These are phyloP conservation scores for Chloranthus sessilifolius DNA, from an alignment of 164 flowering plant species.

Conservation along the genomic window DNA sequence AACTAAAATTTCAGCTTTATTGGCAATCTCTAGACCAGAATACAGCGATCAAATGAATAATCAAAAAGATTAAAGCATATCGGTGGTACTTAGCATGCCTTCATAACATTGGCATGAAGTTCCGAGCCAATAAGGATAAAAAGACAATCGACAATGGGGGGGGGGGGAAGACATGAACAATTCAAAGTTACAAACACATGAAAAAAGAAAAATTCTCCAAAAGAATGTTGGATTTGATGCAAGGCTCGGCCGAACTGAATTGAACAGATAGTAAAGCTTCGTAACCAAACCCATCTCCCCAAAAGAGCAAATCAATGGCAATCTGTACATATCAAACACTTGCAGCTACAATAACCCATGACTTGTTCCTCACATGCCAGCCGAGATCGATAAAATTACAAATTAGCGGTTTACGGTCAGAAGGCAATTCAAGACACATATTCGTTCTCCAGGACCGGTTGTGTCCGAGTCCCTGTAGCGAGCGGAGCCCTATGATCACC, in stretches of 20 bases:
- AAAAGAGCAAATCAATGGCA: background rate
- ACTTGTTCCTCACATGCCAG: constrained; percentile 1
- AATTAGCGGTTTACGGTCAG: background rate
- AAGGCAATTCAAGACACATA: constrained; percentile 17
- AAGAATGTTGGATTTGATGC: constrained; percentile 3
- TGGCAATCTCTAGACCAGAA: constrained; percentile 6
- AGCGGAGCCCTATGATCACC: constrained; percentile 25
- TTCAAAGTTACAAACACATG: background rate
- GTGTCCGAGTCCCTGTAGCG: constrained; percentile 31
- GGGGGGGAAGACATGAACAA: background rate
- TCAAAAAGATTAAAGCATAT: constrained; percentile 3
- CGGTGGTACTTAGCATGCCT: no score
- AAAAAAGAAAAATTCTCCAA: background rate
- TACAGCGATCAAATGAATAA: constrained; percentile 4
- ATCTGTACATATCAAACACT: constrained; percentile 14
- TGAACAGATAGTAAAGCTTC: constrained; percentile 1
- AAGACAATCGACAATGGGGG: constrained; percentile 1
- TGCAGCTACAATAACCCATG: background rate
- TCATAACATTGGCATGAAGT: constrained; percentile 1
- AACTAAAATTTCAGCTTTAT: constrained; percentile 3
- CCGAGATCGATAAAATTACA: constrained; percentile 7
- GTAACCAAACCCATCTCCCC: constrained; percentile 1
- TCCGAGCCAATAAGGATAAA: constrained; percentile 5
- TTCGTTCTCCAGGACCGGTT: constrained; percentile 26
- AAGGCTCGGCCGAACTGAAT: constrained; percentile 1